Percentiles rank a stretch among this genome's conserved stretches.
These are phyloP conservation scores for Malus hybrid DNA, from an alignment of 331 rosid genomes.

Conservation along the genomic window DNA sequence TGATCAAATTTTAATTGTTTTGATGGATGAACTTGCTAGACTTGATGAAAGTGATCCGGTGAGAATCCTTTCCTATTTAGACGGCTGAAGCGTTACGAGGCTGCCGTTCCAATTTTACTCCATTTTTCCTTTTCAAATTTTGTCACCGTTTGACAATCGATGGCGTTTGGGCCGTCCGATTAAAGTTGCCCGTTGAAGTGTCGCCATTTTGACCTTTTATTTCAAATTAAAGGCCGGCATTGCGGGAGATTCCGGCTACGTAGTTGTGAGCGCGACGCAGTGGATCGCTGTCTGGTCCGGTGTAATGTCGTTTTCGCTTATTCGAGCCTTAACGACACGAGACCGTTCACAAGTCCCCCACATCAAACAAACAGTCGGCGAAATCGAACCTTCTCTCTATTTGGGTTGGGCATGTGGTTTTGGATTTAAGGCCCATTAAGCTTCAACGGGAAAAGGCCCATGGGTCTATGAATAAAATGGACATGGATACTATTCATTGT, in stretches of 20 bases:
- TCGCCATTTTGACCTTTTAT: conserved; percentile 7
- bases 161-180: neutral
- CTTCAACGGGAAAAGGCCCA: too few relatives aligned
- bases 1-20: too few relatives aligned
- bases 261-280: neutral
- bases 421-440: neutral
- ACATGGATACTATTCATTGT: too few relatives aligned
- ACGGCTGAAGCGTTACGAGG: conserved; percentile 7
- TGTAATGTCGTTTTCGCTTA: conserved; percentile 3
- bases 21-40: too few relatives aligned
- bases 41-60: too few relatives aligned
- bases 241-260: conserved; percentile 11
- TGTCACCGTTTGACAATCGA: neutral
- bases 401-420: neutral
- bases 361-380: neutral
- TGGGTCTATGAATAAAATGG: too few relatives aligned
- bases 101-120: neutral
- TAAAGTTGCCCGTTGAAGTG: conserved; percentile 6
- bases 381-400: neutral
- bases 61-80: neutral
- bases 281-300: neutral
- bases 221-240: conserved; percentile 18
- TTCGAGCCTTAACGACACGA: neutral
- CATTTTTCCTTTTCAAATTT: neutral
- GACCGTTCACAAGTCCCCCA: neutral